phyloP scores from a whole-genome alignment of 2,329 filamentous ascomycete genomes.

The Xylaria sp. region DNA sequence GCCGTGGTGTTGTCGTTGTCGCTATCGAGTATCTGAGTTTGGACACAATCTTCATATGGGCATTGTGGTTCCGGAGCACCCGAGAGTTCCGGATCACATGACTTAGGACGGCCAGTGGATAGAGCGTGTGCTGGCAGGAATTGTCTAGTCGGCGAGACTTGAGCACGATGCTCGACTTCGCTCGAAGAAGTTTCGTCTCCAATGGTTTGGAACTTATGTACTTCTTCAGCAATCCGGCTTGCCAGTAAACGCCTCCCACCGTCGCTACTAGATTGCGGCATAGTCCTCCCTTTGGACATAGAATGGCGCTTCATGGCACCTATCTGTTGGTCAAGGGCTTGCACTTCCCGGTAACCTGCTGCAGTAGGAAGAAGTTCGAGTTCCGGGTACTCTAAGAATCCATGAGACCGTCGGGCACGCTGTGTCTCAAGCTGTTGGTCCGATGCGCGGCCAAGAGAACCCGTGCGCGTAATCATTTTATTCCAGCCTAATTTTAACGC shows the following conservation, averaged over 20 bases:
- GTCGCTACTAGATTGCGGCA: conserved; percentile 20
- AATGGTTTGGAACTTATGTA: conserved; percentile 36
- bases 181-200: conserved; percentile 13
- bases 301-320: conserved; percentile 42
- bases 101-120: conserved; percentile 17
- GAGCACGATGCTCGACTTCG: conserved; percentile 3
- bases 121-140: conserved; percentile 18
- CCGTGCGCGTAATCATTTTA: conserved; percentile 31
- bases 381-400: conserved; percentile 44
- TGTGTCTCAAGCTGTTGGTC: conserved; percentile 7
- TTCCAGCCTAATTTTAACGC: conserved; percentile 35
- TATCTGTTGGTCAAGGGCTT: conserved; percentile 43
- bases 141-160: not conserved
- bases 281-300: conserved; percentile 37
- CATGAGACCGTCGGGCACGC: conserved; percentile 13
- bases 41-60: conserved; percentile 38
- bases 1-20: conserved; percentile 21
- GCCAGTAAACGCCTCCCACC: conserved; percentile 31
- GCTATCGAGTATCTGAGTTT: conserved; percentile 37
- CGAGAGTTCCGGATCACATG: conserved; percentile 23
- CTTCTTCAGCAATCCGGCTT: conserved; percentile 35
- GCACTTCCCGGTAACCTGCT: conserved; percentile 41
- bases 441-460: conserved; percentile 10
- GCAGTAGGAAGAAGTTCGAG: conserved; percentile 43
- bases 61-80: conserved; percentile 28